These are phyloP conservation scores for Rhizoctonia solani DNA, from an alignment of 1,284 basidiomycete genomes.

Conservation along the genomic window DNA sequence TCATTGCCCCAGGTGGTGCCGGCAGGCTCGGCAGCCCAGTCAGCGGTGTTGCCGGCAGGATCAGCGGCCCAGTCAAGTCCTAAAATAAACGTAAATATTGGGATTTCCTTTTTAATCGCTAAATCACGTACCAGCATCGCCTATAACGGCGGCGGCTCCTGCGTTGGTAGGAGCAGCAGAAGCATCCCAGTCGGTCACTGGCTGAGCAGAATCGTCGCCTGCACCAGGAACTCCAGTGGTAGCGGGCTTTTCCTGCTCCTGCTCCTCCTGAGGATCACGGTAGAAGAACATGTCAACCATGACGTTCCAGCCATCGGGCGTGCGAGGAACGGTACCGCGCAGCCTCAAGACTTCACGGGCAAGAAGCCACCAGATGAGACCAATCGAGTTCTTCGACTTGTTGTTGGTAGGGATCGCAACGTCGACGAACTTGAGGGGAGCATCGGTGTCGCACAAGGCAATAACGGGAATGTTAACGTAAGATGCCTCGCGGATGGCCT, in stretches of 20 bases:
- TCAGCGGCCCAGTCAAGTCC: constrained; percentile 86
- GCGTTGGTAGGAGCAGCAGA: constrained; percentile 76
- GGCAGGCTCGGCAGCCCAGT: constrained; percentile 84
- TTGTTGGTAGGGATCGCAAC: constrained; percentile 99
- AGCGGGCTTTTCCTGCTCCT: constrained; percentile 88
- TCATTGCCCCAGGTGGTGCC: constrained; percentile 62
- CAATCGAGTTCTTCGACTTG: constrained; percentile 96
- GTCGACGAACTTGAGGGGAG: constrained; percentile 95
- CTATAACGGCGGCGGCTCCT: constrained; percentile 69
- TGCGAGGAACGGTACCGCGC: constrained; percentile 88
- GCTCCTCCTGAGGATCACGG: constrained; percentile 99
- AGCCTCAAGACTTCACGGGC: constrained; percentile 97
- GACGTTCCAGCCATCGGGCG: constrained; percentile 90
- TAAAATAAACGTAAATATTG: constrained; percentile 50
- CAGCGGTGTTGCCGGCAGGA: constrained; percentile 59
- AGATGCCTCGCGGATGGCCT: constrained; percentile 98
- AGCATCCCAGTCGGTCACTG: constrained; percentile 76
- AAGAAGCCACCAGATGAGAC: constrained; percentile 98
- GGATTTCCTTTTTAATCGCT: too few species aligned
- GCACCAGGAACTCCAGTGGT: constrained; percentile 60
- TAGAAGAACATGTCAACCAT: constrained; percentile 99
- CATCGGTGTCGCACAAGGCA: constrained; percentile 97
- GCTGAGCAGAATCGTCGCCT: constrained; percentile 53
- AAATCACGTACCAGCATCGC: constrained; percentile 52
- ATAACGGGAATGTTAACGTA: constrained; percentile 99